These are phyloP conservation scores for Wilcoxina mikolae DNA, from an alignment of 495 filamentous ascomycete genomes.

Conservation along the genomic window DNA sequence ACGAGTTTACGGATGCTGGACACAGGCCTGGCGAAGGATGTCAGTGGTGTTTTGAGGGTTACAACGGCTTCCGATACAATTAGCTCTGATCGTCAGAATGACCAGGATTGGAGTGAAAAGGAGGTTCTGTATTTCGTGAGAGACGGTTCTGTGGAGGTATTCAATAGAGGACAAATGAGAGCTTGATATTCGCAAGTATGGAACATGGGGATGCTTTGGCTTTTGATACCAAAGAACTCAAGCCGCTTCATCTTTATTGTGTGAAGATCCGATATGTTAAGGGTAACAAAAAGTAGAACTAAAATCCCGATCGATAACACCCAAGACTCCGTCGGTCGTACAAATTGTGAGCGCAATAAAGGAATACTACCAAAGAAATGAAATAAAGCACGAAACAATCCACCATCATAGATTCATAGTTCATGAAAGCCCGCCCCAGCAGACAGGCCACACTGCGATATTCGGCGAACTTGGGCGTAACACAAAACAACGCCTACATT, in stretches of 20 bases:
- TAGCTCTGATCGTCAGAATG: constrained; percentile 2
- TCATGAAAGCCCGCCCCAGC: too few species aligned
- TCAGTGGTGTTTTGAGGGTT: constrained; percentile 75
- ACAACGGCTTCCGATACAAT: constrained; percentile 36
- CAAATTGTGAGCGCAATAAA: neutral
- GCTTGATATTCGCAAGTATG: neutral
- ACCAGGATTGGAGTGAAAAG: constrained; percentile 37
- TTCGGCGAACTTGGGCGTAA: neutral
- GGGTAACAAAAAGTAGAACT: neutral
- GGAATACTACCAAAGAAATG: neutral
- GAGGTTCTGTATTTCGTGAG: constrained; percentile 73
- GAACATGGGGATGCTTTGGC: too few species aligned
- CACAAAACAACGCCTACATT: constrained; percentile 4
- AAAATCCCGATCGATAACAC: neutral
- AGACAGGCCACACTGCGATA: too few species aligned
- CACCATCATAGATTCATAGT: neutral
- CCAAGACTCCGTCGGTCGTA: neutral
- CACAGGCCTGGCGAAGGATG: constrained; percentile 74
- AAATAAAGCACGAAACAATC: neutral
- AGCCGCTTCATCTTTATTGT: neutral
- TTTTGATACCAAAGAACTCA: too few species aligned
- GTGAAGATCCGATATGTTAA: neutral
- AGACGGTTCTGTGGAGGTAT: constrained; percentile 64
- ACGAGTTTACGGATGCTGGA: constrained; percentile 61
- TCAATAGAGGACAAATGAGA: constrained; percentile 49